Evolutionary conservation across 164 flowering plant species (phyloP).

Genomic region (Chimonanthus salicifolius): DNA sequence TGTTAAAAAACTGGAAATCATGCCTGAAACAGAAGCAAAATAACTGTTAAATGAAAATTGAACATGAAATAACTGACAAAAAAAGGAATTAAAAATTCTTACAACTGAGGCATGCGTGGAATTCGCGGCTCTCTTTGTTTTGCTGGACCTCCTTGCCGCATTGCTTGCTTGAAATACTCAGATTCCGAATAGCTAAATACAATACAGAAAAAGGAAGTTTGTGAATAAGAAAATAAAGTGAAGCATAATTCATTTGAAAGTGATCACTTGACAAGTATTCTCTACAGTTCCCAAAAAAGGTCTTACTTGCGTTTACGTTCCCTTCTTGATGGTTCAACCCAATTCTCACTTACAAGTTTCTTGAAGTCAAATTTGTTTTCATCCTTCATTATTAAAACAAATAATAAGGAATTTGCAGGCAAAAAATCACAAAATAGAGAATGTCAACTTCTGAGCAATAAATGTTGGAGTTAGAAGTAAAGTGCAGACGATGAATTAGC

Average conservation of each 20-base stretch:
- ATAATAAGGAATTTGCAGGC: background rate
- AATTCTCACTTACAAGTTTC: constrained; percentile 91
- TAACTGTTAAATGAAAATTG: constrained; percentile 1
- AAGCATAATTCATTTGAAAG: background rate
- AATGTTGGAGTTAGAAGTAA: background rate
- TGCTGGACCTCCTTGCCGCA: constrained; percentile 94
- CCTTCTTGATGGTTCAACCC: constrained; percentile 94
- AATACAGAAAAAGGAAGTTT: background rate
- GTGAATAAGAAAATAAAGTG: background rate
- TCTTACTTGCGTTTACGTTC: constrained; percentile 96
- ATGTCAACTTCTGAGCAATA: background rate
- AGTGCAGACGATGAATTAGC: background rate
- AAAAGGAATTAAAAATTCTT: constrained; percentile 17
- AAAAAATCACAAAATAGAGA: constrained; percentile 1
- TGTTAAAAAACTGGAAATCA: constrained; percentile 95
- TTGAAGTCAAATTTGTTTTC: constrained; percentile 80
- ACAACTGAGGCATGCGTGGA: constrained; percentile 99
- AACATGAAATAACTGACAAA: background rate
- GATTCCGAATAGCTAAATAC: constrained; percentile 72
- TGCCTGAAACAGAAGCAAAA: constrained; percentile 48
- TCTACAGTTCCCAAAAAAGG: background rate
- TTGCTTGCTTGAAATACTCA: constrained; percentile 96
- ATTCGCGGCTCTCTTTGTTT: constrained; percentile 93
- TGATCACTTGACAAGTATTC: background rate
- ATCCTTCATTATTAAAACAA: constrained; percentile 45